These are phyloP conservation scores for Ascodesmis nigricans DNA, from an alignment of 495 filamentous ascomycete species.

Conservation along the genomic window DNA sequence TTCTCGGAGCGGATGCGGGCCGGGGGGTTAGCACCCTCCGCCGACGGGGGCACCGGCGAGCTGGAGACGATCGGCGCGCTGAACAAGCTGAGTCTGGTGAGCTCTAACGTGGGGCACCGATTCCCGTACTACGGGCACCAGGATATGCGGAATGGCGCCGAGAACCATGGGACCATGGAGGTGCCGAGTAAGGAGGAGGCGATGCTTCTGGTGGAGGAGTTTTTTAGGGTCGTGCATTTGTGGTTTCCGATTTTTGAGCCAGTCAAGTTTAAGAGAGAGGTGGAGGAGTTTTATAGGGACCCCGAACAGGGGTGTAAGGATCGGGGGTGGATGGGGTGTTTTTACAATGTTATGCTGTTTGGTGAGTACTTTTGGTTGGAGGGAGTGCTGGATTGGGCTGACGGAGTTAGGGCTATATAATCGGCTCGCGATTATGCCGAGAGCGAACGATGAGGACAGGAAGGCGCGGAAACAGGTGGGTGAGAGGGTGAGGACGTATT, in stretches of 20 bases:
- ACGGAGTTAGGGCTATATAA: constrained; percentile 14
- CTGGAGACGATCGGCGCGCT: constrained; percentile 17
- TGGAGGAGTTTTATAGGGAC: constrained; percentile 13
- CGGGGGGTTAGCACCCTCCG: background rate
- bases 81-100: constrained; percentile 11
- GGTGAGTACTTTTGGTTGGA: no score
- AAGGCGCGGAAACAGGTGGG: background rate
- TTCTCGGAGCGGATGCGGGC: constrained; percentile 9
- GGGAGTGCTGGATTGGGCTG: no score
- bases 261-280: constrained; percentile 6
- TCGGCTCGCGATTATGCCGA: constrained; percentile 1
- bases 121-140: constrained; percentile 18
- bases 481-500: constrained; percentile 6
- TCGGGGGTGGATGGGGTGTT: constrained; percentile 18
- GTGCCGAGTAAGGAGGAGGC: constrained; percentile 12
- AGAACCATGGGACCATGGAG: constrained; percentile 8
- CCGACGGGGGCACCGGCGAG: constrained; percentile 4
- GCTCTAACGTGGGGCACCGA: constrained; percentile 13
- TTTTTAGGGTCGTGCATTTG: constrained; percentile 14
- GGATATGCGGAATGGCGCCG: constrained; percentile 14
- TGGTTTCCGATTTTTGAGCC: constrained; percentile 20
- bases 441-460: constrained; percentile 1
- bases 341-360: constrained; percentile 20
- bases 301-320: constrained; percentile 10
- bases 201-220: constrained; percentile 11